These are phyloP conservation scores for Wilcoxina mikolae DNA, from an alignment of 495 filamentous ascomycete species.

Conservation along the genomic window DNA sequence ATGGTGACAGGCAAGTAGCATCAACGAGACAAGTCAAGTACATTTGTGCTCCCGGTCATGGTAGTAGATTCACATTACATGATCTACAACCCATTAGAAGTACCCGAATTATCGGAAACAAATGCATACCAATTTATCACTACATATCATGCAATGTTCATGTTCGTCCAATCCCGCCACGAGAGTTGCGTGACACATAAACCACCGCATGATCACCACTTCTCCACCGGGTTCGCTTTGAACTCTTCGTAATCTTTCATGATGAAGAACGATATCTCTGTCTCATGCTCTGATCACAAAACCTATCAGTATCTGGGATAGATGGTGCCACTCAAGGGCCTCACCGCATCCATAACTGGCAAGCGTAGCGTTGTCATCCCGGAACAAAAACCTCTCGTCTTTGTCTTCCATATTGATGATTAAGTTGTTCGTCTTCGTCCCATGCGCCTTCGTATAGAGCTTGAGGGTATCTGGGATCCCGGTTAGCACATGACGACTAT, in stretches of 20 bases:
- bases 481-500: neutral
- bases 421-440: conserved; percentile 28
- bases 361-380: conserved; percentile 18
- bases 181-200: too few relatives aligned
- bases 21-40: too few relatives aligned
- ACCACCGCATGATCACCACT: neutral
- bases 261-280: conserved; percentile 28
- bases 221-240: conserved; percentile 23
- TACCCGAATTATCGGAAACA: too few relatives aligned
- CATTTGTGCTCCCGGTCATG: too few relatives aligned
- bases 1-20: too few relatives aligned
- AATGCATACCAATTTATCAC: too few relatives aligned
- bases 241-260: conserved; percentile 26
- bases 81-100: too few relatives aligned
- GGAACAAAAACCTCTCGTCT: conserved; percentile 21
- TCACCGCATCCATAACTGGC: conserved; percentile 26
- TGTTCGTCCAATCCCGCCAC: too few relatives aligned
- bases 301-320: too few relatives aligned
- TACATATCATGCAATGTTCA: too few relatives aligned
- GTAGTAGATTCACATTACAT: too few relatives aligned
- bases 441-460: conserved; percentile 28
- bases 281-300: conserved; percentile 24
- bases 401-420: conserved; percentile 30
- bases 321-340: too few relatives aligned
- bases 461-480: conserved; percentile 26